Base-by-base conservation (phyloP, 2,329 filamentous ascomycete species). In the Exophiala aquamarina region DNA sequence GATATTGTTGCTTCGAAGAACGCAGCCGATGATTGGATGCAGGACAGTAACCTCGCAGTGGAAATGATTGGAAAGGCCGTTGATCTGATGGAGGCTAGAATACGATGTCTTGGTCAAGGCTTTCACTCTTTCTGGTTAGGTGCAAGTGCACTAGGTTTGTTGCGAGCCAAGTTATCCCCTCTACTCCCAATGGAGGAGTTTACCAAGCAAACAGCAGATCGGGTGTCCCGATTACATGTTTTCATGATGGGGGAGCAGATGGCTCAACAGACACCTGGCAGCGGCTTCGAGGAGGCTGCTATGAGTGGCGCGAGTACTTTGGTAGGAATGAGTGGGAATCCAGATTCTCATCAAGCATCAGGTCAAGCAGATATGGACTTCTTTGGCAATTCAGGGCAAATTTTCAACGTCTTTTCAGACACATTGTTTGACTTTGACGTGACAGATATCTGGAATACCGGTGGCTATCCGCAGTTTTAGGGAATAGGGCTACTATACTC, bases 61-160 rank as follows among this genome's bases (percentile, higher is more conserved):
- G 20, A 40, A 11, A 34, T 55, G 21, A 49, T 65, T 9, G 55
- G 63, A 3, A 53, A 62, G 28, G 57, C 59, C 1, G 56, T 68
- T 5, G 48, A 50, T 6, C 44, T 70, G n/a, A 57, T 68, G 13
- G 66, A 68, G 50, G 56, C 64, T 19, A 57, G 62, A 13, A 62
- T 64, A 11, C 55, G 61, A 32, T 53, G 56, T 3, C 60, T 63
- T 8, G 67, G 67, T 17, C 63, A 63, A 18, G 66, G 66, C 1
- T 64, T 61, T 29, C 64, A 68, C 13, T 56, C 61, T 18, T 63
- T 63, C 44, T 69, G 64, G 65, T 63, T 64, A 26, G 52, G 66
- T 1, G 61, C 57, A 15, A 64, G 65, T 11, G 66, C 64, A n/a
- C 55, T 55, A 5, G 61, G 59, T 21, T 51, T 69, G 9, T 56